These are phyloP conservation scores for Clathrus columnatus DNA, from an alignment of 768 basidiomycete genomes.

Conservation along the genomic window DNA sequence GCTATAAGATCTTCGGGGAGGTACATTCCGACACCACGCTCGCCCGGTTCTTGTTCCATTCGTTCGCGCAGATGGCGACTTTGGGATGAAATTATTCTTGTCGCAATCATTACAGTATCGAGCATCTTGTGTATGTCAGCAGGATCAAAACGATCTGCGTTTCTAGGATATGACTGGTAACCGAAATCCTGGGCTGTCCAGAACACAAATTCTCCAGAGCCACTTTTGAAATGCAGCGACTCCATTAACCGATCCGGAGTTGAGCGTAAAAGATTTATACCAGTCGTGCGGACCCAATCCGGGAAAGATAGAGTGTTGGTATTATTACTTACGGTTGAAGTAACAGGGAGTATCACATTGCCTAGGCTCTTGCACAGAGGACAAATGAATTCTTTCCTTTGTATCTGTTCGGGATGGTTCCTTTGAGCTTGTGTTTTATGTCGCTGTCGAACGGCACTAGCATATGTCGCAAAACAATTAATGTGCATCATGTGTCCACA, in stretches of 20 bases:
- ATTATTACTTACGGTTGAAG: conserved; percentile 37
- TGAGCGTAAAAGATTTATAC: conserved; percentile 81
- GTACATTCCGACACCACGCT: conserved; percentile 80
- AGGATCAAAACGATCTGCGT: conserved; percentile 42
- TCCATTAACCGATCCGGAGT: conserved; percentile 68
- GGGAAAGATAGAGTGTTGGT: conserved; percentile 50
- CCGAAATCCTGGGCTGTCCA: conserved; percentile 79
- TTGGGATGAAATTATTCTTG: conserved; percentile 77
- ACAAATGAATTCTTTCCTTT: conserved; percentile 90
- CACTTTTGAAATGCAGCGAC: conserved; percentile 63
- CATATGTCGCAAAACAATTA: conserved; percentile 89
- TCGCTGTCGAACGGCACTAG: conserved; percentile 73
- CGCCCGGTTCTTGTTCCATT: conserved; percentile 58
- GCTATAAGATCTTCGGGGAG: conserved; percentile 86
- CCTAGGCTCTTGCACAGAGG: conserved; percentile 95
- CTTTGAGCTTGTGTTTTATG: conserved; percentile 83
- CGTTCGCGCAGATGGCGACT: conserved; percentile 74
- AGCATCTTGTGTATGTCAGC: conserved; percentile 71
- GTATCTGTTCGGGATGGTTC: conserved; percentile 92
- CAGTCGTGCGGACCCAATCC: conserved; percentile 85
- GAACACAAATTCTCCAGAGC: conserved; percentile 83
- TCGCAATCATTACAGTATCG: conserved; percentile 73
- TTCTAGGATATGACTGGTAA: conserved; percentile 48
- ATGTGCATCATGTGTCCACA: conserved; percentile 98
- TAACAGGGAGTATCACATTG: conserved; percentile 85